Conservation (phyloP, 352 stramenopile species). For the Hyaloperonospora brassicae region DNA sequence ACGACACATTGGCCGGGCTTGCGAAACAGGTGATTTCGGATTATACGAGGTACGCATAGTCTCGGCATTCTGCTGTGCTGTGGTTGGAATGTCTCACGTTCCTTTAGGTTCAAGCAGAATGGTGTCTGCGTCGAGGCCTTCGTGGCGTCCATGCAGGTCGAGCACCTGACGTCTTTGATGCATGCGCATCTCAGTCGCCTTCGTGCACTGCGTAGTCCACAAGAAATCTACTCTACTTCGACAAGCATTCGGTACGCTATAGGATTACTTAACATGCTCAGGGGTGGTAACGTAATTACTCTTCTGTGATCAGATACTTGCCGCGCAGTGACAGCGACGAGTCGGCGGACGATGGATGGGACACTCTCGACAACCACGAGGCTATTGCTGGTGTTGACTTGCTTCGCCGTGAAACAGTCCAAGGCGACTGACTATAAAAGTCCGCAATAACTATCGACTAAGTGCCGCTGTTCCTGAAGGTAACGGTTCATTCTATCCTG, state of each 20-base stretch:
- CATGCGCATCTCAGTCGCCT: constrained; percentile 8
- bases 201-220: constrained; percentile 7
- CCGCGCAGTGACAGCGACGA: constrained; percentile 2
- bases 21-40: constrained; percentile 9
- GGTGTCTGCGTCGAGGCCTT: constrained; percentile 8
- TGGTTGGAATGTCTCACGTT: not conserved
- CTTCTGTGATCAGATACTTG: not conserved
- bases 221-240: constrained; percentile 1
- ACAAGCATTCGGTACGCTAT: constrained; percentile 6
- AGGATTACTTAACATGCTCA: not conserved
- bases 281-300: not conserved
- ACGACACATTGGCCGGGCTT: constrained; percentile 11
- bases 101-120: constrained; percentile 3
- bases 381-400: not conserved
- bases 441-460: too few species aligned
- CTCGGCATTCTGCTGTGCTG: not conserved
- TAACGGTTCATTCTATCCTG: too few species aligned
- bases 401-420: not conserved
- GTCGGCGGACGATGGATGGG: not conserved
- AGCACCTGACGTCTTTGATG: constrained; percentile 11
- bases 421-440: too few species aligned
- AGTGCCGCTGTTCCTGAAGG: too few species aligned
- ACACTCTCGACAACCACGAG: not conserved
- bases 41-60: constrained; percentile 11
- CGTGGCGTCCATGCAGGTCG: constrained; percentile 14